phyloP scores from a whole-genome alignment of 1,139 yeast genomes.

The Scheffersomyces illinoinensis region DNA sequence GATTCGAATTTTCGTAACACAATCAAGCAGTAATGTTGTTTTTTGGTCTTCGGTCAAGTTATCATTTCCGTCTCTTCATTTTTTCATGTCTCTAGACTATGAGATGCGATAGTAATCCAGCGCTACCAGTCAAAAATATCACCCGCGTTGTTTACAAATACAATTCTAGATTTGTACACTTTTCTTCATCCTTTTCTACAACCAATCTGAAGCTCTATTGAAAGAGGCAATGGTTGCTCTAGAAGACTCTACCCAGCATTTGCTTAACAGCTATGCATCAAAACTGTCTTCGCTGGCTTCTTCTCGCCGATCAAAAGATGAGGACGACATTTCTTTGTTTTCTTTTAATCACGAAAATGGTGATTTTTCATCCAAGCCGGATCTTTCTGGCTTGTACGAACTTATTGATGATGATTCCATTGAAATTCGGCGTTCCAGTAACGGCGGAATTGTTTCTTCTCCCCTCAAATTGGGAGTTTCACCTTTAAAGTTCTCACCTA shows the following conservation, averaged over 20 bases:
- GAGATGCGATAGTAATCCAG: neutral
- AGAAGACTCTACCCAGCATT: neutral
- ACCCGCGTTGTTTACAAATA: constrained; percentile 6
- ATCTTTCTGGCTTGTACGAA: constrained; percentile 14
- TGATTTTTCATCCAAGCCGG: neutral
- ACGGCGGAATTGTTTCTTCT: constrained; percentile 5
- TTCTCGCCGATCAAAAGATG: neutral
- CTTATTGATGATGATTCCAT: constrained; percentile 15
- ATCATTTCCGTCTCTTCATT: neutral
- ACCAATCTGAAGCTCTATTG: neutral
- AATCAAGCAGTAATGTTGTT: neutral
- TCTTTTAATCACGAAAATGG: neutral
- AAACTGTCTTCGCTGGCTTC: neutral
- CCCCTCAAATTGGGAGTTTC: constrained; percentile 13
- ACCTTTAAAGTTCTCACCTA: constrained; percentile 14
- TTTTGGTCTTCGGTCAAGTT: neutral
- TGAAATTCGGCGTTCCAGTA: constrained; percentile 12
- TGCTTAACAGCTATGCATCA: neutral
- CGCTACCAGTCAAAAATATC: neutral
- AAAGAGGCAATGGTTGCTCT: neutral
- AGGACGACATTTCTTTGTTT: neutral
- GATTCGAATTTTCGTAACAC: neutral
- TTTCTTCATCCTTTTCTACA: neutral
- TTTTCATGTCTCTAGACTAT: neutral
- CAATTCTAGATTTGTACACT: neutral